Evolutionary conservation across 2,329 filamentous ascomycete genomes (phyloP), one percentile per base, ranked within the genome.

Genomic region (Fusarium sp.): DNA sequence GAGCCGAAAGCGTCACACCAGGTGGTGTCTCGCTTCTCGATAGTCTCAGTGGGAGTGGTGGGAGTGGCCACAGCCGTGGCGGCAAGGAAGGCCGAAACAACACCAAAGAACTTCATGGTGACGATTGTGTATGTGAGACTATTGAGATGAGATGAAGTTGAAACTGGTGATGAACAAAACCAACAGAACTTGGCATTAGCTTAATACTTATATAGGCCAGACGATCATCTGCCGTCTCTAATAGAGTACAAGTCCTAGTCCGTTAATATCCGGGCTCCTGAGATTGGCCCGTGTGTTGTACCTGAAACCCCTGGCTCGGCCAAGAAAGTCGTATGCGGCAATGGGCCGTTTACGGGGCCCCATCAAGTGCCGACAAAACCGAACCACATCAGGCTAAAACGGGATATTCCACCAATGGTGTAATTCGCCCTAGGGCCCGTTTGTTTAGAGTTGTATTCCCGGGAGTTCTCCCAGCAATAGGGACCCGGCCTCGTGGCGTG

Each of bases 1-100:
- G 82, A 81, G 43, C 78, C 85, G 71, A 79, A 87, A 69, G 84
- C 80, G 18, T 81, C 85, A 67, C 86, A 87, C 75, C 77, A 77
- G 59, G 77, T 75, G 5, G 77, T 77, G 54, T 80, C 80, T 31
- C 83, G 80, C 73, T 83, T 81, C 35, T 83, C 78, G 54, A 83
- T 60, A 16, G 76, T 73, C 22, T 79, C 76, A 3, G 72, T 59
- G 10, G 81, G 80, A 20, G 74, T 74, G 24, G 72, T 59, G 14
- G 81, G 80, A 20, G 74, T 73, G 20, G 81, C 80, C 31, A 76
- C 68, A 27, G 76, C 80, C 29, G 72, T 63, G 56, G 77, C 77
- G 74, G 79, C 80, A 65, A 83, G 72, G 45, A 81, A 63, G 60
- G 79, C 77, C 58, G 80, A 77, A 31, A 78, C 54, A 58, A 81